Evolutionary conservation across 1,139 yeast genomes (phyloP).

Genomic region (Kluyveromyces sp.): DNA sequence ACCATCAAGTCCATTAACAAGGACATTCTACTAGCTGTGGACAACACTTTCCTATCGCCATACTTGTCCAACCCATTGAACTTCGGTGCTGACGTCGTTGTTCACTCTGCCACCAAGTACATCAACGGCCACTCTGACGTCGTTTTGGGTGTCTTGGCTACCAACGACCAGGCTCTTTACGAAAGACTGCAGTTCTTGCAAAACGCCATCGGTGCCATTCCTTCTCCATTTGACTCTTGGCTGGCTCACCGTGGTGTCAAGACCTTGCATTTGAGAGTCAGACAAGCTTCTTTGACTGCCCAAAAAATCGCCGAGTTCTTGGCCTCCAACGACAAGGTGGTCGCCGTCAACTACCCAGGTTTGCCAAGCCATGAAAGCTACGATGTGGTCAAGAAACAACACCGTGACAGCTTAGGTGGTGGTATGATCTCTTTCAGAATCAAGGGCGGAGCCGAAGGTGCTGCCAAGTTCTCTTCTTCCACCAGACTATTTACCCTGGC

Average conservation of each 20-base stretch:
- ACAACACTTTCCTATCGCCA: slow-evolving; percentile 92
- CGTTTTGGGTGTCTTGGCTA: slow-evolving; percentile 77
- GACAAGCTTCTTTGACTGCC: slow-evolving; percentile 63
- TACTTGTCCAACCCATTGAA: slow-evolving; percentile 79
- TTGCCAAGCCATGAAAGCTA: slow-evolving; percentile 59
- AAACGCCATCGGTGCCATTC: slow-evolving; percentile 84
- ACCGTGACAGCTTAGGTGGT: slow-evolving; percentile 82
- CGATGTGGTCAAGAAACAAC: slow-evolving; percentile 62
- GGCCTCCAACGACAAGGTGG: slow-evolving; percentile 43
- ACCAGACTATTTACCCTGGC: slow-evolving; percentile 80
- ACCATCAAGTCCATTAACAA: slow-evolving; percentile 41
- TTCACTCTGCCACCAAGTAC: slow-evolving; percentile 86
- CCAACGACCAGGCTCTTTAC: slow-evolving; percentile 55
- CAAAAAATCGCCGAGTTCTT: slow-evolving; percentile 66
- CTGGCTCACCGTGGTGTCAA: slow-evolving; percentile 88
- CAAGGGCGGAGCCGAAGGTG: slow-evolving; percentile 73
- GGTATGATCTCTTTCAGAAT: slow-evolving; percentile 89
- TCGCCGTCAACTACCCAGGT: slow-evolving; percentile 78
- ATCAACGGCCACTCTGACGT: slow-evolving; percentile 92
- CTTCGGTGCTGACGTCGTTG: slow-evolving; percentile 81
- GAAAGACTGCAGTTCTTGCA: slow-evolving; percentile 69
- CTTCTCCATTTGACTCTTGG: slow-evolving; percentile 89
- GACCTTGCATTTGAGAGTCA: slow-evolving; percentile 75
- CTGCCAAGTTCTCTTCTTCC: slow-evolving; percentile 63
- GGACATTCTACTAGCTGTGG: slow-evolving; percentile 67